Evolutionary conservation across 78 protist genomes (phyloP).

Genomic region (Dictyostelium firmibasis): DNA sequence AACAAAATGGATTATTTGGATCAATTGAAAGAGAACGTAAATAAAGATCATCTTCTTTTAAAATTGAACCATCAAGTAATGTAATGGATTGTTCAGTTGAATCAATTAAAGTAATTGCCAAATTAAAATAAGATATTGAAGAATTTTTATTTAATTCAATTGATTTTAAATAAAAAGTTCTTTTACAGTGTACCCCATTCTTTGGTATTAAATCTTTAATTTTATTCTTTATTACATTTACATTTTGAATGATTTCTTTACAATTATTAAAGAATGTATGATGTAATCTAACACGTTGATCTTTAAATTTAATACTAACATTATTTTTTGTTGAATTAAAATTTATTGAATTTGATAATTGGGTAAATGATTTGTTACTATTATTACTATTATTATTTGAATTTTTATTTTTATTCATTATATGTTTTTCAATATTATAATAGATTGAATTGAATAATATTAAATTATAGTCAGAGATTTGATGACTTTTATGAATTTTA

Average conservation of each 20-base stretch:
- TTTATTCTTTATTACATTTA: neutral
- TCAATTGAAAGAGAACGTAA: neutral
- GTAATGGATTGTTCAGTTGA: neutral
- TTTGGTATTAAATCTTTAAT: conserved; percentile 13
- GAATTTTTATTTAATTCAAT: conserved; percentile 7
- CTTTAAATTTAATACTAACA: neutral
- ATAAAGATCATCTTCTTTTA: neutral
- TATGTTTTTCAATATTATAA: neutral
- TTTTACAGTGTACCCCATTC: neutral
- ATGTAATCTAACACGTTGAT: neutral
- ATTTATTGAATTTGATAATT: neutral
- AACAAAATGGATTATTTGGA: conserved; percentile 1
- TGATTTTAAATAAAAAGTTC: neutral
- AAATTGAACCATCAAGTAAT: neutral
- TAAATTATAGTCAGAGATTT: neutral
- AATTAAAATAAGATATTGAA: neutral
- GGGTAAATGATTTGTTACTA: neutral
- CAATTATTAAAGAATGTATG: neutral
- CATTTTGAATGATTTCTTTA: neutral
- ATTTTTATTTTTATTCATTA: neutral
- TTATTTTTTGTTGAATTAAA: neutral
- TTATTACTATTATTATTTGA: neutral
- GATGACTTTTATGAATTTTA: conserved; percentile 2
- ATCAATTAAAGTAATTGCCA: neutral
- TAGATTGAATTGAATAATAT: neutral